phyloP scores from a whole-genome alignment of 805 yeast genomes.

The Myxozyma lipomycoides region DNA sequence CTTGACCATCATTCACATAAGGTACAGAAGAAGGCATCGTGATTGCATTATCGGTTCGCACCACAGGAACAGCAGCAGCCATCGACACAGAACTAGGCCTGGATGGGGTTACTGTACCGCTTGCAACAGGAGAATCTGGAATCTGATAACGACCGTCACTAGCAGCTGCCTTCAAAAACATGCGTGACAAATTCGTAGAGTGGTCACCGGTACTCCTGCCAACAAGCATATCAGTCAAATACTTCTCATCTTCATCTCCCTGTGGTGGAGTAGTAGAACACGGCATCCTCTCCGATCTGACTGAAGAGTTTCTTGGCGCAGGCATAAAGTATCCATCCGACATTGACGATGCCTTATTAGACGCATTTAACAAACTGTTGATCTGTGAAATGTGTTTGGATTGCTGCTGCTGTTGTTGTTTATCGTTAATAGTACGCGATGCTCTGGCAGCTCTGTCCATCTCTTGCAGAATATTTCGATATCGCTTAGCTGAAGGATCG shows the following conservation, averaged over 20 bases:
- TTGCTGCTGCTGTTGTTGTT: not conserved
- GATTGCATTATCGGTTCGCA: not conserved
- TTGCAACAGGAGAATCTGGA: constrained; percentile 21
- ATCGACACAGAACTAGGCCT: not conserved
- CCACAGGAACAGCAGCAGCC: not conserved
- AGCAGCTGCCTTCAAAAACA: constrained; percentile 28
- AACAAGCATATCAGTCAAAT: constrained; percentile 20
- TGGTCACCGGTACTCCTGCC: constrained; percentile 7
- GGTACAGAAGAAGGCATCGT: not conserved
- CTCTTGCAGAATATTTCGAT: constrained; percentile 25
- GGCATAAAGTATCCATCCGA: constrained; percentile 19
- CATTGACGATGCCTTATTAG: not conserved
- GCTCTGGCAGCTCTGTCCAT: constrained; percentile 30
- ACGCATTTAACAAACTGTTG: constrained; percentile 19
- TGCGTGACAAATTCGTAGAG: constrained; percentile 20
- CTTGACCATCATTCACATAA: constrained; percentile 1
- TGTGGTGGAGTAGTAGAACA: not conserved
- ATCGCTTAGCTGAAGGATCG: constrained; percentile 28
- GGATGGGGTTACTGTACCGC: constrained; percentile 2
- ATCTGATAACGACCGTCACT: constrained; percentile 27
- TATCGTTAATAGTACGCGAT: constrained; percentile 19
- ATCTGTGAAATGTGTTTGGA: constrained; percentile 21
- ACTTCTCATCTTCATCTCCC: constrained; percentile 26
- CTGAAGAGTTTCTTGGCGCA: constrained; percentile 17
- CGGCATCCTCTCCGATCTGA: constrained; percentile 9